These are phyloP conservation scores for Heritiera littoralis DNA, from an alignment of 345 rosid species.

Conservation along the genomic window DNA sequence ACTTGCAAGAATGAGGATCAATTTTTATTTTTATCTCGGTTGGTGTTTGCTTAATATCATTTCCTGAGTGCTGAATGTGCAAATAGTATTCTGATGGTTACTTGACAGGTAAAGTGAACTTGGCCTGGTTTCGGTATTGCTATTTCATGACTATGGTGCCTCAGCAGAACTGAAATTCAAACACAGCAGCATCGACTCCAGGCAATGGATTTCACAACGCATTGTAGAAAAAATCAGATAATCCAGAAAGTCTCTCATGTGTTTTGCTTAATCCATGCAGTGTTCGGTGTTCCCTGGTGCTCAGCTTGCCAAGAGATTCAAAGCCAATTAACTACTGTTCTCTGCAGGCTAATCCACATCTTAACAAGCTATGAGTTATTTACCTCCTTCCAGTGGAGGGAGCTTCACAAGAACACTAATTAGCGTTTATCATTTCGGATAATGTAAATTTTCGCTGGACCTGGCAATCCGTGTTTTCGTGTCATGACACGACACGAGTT, in stretches of 20 bases:
- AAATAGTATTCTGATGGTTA: too few species aligned
- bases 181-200: background rate
- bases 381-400: too few species aligned
- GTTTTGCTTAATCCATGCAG: background rate
- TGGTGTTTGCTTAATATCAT: background rate
- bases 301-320: background rate
- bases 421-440: too few species aligned
- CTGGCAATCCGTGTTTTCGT: too few species aligned
- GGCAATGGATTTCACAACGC: background rate
- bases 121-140: background rate
- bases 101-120: background rate
- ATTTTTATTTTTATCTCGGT: too few species aligned
- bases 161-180: too few species aligned
- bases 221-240: background rate
- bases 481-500: too few species aligned
- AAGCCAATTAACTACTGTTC: background rate
- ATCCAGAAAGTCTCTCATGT: background rate
- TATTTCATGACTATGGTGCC: background rate
- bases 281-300: background rate
- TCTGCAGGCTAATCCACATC: background rate
- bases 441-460: background rate
- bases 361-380: background rate
- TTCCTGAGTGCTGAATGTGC: too few species aligned
- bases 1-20: background rate
- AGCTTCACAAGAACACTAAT: too few species aligned